Evolutionary conservation across 1,284 basidiomycete species (phyloP), one percentile per base, ranked within the genome.

Genomic region (Taiwanofungus camphoratus): DNA sequence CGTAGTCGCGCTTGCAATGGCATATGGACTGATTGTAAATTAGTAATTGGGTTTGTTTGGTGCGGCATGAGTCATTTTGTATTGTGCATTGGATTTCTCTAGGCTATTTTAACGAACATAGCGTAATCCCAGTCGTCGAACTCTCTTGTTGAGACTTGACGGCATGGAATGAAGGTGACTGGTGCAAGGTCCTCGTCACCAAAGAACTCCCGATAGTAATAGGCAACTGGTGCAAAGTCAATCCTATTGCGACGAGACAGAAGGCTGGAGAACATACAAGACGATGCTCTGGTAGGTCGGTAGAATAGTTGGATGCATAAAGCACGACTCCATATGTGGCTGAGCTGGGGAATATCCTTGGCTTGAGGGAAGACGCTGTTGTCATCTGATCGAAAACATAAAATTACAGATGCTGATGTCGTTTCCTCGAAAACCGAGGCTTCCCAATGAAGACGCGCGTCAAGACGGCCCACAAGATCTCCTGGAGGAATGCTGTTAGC

Each of bases 71-170:
- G 11, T 44, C 41, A 44, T 39, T 44, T 34, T 32, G 15, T 39
- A 27, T 40, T 18, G 41, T 26, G 29, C 22, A 46, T 41, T 47
- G 39, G 36, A 42, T 48, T 34, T 33, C 42, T 34, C 56, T 59
- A 60, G 54, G 55, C 49, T 61, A 49, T 45, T 51, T 61, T 51
- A 37, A 74, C 65, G 55, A 74, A 74, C 44, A 84, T 55, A 21
- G 70, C 79, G 57, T 71, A 74, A 57, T 83, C 75, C 80, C 82
- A 87, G 39, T 71, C 63, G 39, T 74, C 64, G 32, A 49, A 54
- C 24, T 52, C 56, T 40, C 43, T 57, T 46, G 67, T 73, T 9
- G 74, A 65, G 38, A 87, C 70, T 36, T 54, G 53, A 19, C 68
- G 63, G 51, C 77, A 79, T 6, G 82, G 79, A 34, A 87, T 66